Percentiles rank a stretch among this genome's conserved stretches.
These are phyloP conservation scores for Moesziomyces antarcticus DNA, from an alignment of 1,284 basidiomycete genomes.

Conservation along the genomic window DNA sequence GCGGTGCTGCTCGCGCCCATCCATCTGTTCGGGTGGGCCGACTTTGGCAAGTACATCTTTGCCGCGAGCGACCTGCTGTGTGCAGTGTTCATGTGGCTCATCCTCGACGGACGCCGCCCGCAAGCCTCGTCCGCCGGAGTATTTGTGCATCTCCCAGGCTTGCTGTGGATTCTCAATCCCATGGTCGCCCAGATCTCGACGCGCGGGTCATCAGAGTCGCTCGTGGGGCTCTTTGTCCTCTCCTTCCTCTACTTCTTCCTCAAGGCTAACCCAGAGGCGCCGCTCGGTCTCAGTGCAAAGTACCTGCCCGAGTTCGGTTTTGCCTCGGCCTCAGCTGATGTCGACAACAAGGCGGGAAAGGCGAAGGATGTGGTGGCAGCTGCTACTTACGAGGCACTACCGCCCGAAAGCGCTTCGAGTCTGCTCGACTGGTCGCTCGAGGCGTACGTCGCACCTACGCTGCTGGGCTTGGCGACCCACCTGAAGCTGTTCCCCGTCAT, in stretches of 20 bases:
- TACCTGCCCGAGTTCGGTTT: slow-evolving; percentile 17
- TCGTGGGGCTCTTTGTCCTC: slow-evolving; percentile 84
- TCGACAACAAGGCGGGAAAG: not conserved
- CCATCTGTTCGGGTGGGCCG: slow-evolving; percentile 69
- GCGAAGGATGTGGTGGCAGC: not conserved
- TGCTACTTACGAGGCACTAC: slow-evolving; percentile 22
- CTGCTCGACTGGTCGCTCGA: slow-evolving; percentile 50
- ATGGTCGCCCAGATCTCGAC: slow-evolving; percentile 96
- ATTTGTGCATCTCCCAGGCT: slow-evolving; percentile 67
- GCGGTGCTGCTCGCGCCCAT: slow-evolving; percentile 85
- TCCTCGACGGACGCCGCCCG: slow-evolving; percentile 70
- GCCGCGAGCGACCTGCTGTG: slow-evolving; percentile 85
- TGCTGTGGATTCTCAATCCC: slow-evolving; percentile 88
- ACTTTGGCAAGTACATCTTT: slow-evolving; percentile 85
- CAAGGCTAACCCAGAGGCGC: slow-evolving; percentile 55
- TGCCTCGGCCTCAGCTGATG: not conserved
- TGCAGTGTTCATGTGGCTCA: slow-evolving; percentile 79
- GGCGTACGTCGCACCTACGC: slow-evolving; percentile 49
- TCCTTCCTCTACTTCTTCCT: slow-evolving; percentile 72
- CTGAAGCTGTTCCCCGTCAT: slow-evolving; percentile 80
- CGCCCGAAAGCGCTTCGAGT: slow-evolving; percentile 43
- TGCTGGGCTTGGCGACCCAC: slow-evolving; percentile 60
- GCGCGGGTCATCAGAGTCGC: slow-evolving; percentile 90
- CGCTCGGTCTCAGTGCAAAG: slow-evolving; percentile 20
- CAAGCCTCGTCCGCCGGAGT: slow-evolving; percentile 30